Percentiles rank a stretch among this genome's conserved stretches.
These are phyloP conservation scores for Clavariopsis aquatica DNA, from an alignment of 495 filamentous ascomycete genomes.

Conservation along the genomic window DNA sequence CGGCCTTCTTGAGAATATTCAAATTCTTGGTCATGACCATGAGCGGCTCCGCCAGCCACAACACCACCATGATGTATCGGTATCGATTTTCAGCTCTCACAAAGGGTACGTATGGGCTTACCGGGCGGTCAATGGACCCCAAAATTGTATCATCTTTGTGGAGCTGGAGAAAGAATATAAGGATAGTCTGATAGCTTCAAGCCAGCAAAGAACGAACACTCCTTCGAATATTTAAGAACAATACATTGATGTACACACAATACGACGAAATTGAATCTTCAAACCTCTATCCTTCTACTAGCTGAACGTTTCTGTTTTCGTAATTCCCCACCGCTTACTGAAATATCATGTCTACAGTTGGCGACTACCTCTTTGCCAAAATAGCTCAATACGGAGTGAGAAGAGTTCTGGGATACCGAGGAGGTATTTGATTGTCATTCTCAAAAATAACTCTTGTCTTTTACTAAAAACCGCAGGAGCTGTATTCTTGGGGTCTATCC, in stretches of 20 bases:
- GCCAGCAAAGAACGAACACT: no score
- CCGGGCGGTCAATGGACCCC: no score
- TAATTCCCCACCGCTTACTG: no score
- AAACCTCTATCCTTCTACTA: background rate
- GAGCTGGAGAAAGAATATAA: no score
- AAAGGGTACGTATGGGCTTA: no score
- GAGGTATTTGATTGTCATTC: constrained; percentile 1
- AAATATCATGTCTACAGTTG: constrained; percentile 13
- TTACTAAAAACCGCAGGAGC: constrained; percentile 1
- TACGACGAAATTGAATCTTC: background rate
- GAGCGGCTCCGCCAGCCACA: background rate
- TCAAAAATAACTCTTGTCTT: background rate
- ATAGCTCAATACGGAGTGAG: constrained; percentile 11
- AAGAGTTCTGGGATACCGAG: constrained; percentile 2
- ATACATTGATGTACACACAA: background rate
- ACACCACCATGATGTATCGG: background rate
- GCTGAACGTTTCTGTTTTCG: no score
- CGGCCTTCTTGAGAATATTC: background rate
- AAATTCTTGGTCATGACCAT: background rate
- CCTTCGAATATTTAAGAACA: no score
- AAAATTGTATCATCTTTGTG: no score
- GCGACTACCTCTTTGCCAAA: constrained; percentile 20
- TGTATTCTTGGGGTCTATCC: constrained; percentile 16
- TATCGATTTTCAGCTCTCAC: background rate
- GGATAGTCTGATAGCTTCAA: no score